Conservation (phyloP, 2,329 filamentous ascomycete genomes). For the Didymella sp. region DNA sequence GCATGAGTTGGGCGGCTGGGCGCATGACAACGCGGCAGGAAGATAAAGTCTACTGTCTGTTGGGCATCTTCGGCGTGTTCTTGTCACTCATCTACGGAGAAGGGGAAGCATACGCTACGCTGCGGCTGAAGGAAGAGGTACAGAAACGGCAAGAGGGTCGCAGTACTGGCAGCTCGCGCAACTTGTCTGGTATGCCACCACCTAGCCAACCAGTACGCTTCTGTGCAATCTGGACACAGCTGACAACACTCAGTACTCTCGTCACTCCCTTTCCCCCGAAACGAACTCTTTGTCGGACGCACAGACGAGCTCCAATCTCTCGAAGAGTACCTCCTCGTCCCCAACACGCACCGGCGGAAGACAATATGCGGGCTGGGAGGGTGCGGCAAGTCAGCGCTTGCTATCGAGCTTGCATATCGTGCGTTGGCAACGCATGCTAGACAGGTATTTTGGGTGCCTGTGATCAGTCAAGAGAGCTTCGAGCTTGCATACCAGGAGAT, state of each 20-base stretch:
- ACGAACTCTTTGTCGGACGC: conserved; percentile 25
- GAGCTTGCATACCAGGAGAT: conserved; percentile 29
- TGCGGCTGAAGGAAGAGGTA: not conserved
- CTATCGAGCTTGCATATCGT: conserved; percentile 51
- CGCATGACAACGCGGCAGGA: not conserved
- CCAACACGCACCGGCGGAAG: conserved; percentile 17
- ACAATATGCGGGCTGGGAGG: conserved; percentile 27
- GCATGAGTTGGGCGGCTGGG: not conserved
- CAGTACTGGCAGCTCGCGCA: not conserved
- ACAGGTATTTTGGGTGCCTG: conserved; percentile 29
- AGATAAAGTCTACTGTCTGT: not conserved
- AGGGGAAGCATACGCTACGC: not conserved
- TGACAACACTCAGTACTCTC: conserved; percentile 20
- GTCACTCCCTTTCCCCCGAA: conserved; percentile 22
- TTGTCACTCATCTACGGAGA: not conserved
- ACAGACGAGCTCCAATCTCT: conserved; percentile 19
- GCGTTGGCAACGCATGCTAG: conserved; percentile 28
- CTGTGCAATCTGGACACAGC: not conserved
- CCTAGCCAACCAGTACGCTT: not conserved
- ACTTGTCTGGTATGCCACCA: not conserved
- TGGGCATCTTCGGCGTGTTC: not conserved
- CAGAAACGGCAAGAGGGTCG: not conserved
- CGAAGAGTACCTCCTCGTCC: conserved; percentile 9
- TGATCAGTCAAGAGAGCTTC: conserved; percentile 29
- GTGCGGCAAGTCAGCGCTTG: conserved; percentile 30